phyloP scores from a whole-genome alignment of 768 basidiomycete genomes.

The Leccinellum luteum region DNA sequence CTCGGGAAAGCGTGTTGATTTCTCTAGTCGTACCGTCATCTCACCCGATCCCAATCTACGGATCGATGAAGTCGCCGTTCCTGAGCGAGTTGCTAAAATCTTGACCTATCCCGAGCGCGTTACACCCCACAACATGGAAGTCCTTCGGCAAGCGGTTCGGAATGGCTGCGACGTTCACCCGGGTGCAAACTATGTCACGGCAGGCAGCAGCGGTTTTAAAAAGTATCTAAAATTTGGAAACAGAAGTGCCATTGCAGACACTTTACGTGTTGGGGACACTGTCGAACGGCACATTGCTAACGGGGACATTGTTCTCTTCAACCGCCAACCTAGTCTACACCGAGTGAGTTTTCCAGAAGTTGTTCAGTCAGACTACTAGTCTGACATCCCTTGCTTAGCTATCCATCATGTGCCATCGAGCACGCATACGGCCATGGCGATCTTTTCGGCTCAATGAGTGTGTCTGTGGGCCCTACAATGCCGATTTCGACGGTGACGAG shows the following conservation, averaged over 20 bases:
- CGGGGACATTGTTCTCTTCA: slow-evolving; percentile 96
- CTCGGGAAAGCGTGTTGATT: slow-evolving; percentile 98
- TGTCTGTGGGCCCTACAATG: slow-evolving; percentile 98
- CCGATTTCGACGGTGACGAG: slow-evolving; percentile 99
- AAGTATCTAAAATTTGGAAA: slow-evolving; percentile 90
- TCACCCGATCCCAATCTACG: slow-evolving; percentile 98
- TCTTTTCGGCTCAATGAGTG: slow-evolving; percentile 98
- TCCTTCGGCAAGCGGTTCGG: slow-evolving; percentile 69
- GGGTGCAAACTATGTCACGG: slow-evolving; percentile 91
- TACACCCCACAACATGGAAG: slow-evolving; percentile 83
- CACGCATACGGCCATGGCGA: slow-evolving; percentile 95
- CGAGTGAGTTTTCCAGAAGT: slow-evolving; percentile 49
- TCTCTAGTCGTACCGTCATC: slow-evolving; percentile 97
- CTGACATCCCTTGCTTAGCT: slow-evolving; percentile 46
- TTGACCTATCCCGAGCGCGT: slow-evolving; percentile 97
- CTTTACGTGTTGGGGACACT: slow-evolving; percentile 80
- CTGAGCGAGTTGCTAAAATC: slow-evolving; percentile 91
- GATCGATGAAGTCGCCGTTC: slow-evolving; percentile 98
- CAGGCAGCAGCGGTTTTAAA: slow-evolving; percentile 75
- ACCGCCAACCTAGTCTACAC: slow-evolving; percentile 97
- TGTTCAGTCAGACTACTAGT: neutral
- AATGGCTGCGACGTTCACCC: slow-evolving; percentile 92
- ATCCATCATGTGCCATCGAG: slow-evolving; percentile 98
- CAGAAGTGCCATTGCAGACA: slow-evolving; percentile 74
- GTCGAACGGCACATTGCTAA: slow-evolving; percentile 95